Evolutionary conservation across 345 rosid species (phyloP).

Genomic region (Salix exigua): DNA sequence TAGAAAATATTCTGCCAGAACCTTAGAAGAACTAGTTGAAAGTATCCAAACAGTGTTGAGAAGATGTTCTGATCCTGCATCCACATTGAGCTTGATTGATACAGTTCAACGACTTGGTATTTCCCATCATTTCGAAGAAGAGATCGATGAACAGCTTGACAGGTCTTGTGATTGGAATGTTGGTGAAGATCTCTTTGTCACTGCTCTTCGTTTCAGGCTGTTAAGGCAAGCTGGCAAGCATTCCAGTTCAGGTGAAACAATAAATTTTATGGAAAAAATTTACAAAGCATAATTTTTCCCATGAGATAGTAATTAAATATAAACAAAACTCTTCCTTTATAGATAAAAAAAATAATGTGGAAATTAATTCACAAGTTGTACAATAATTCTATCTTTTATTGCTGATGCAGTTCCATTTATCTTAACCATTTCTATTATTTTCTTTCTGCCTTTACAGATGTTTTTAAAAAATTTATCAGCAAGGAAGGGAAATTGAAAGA

Average conservation of each 20-base stretch:
- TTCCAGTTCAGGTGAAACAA: conserved; percentile 4
- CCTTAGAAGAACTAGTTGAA: conserved; percentile 13
- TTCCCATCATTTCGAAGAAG: conserved; percentile 17
- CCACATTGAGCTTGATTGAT: conserved; percentile 17
- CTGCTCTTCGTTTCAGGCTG: conserved; percentile 26
- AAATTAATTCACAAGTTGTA: no score
- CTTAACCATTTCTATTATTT: no score
- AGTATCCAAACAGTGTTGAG: conserved; percentile 8
- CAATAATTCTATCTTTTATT: no score
- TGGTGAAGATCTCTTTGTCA: conserved; percentile 8
- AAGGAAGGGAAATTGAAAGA: background rate
- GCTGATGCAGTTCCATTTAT: no score
- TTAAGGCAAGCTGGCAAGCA: conserved; percentile 18
- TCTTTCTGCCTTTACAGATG: background rate
- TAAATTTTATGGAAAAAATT: no score
- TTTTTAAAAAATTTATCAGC: conserved; percentile 12
- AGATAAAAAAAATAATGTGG: no score
- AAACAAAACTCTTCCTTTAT: background rate
- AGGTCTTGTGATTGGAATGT: background rate
- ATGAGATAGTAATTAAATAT: no score
- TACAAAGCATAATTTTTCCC: no score
- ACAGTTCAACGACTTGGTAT: conserved; percentile 22
- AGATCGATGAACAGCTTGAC: conserved; percentile 7
- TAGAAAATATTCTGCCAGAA: background rate
- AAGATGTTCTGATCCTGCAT: conserved; percentile 1